phyloP scores from a whole-genome alignment of 2,329 filamentous ascomycete genomes.

The Phialocephala sp. region DNA sequence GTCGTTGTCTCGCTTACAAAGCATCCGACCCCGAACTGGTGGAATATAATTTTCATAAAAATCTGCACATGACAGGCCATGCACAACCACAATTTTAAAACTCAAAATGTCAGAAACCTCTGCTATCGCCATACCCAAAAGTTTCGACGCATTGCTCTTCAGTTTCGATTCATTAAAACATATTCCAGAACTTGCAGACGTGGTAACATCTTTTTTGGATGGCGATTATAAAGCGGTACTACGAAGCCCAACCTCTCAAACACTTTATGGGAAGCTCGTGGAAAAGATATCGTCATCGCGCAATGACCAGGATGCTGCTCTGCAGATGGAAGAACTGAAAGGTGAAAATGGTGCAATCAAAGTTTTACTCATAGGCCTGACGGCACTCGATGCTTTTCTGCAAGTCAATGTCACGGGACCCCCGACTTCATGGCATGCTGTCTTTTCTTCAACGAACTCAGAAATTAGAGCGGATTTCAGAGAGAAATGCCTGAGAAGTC shows the following conservation, averaged over 20 bases:
- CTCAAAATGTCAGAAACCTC: neutral
- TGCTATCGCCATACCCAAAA: neutral
- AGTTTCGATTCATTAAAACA: slow-evolving; percentile 39
- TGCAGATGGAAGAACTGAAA: slow-evolving; percentile 24
- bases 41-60: slow-evolving; percentile 10
- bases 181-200: slow-evolving; percentile 34
- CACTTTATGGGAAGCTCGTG: slow-evolving; percentile 34
- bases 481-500: slow-evolving; percentile 66
- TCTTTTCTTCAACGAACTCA: slow-evolving; percentile 40
- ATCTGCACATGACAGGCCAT: slow-evolving; percentile 2
- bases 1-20: slow-evolving; percentile 17
- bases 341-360: slow-evolving; percentile 24
- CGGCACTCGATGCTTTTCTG: slow-evolving; percentile 78
- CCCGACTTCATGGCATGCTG: slow-evolving; percentile 54
- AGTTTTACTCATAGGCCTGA: slow-evolving; percentile 59
- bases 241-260: slow-evolving; percentile 37
- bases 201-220: slow-evolving; percentile 36
- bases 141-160: slow-evolving; percentile 37
- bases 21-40: neutral
- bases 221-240: slow-evolving; percentile 42
- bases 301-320: slow-evolving; percentile 27
- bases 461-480: slow-evolving; percentile 41
- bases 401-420: slow-evolving; percentile 90
- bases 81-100: neutral
- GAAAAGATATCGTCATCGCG: slow-evolving; percentile 27